phyloP scores from a whole-genome alignment of 1,284 basidiomycete genomes.

The Leccinum fallax region DNA sequence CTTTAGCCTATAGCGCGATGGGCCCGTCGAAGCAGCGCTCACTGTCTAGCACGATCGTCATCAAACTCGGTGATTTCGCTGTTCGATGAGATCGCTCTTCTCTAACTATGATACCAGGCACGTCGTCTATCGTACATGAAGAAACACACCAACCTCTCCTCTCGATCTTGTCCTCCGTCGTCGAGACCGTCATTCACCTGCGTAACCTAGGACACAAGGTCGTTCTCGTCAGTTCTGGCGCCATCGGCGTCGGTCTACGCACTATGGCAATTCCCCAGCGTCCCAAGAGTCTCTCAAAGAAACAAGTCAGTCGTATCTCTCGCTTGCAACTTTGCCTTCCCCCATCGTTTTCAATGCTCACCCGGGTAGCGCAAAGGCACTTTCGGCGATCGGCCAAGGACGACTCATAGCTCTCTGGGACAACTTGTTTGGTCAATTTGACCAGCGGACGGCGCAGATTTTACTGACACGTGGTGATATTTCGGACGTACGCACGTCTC shows the following conservation, averaged over 20 bases:
- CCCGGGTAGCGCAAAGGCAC: conserved; percentile 56
- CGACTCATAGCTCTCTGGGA: conserved; percentile 97
- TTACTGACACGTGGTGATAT: conserved; percentile 95
- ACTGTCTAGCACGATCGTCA: conserved; percentile 69
- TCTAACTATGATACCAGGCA: conserved; percentile 55
- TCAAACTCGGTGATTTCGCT: conserved; percentile 70
- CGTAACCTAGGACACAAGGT: conserved; percentile 87
- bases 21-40: conserved; percentile 30
- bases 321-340: background rate
- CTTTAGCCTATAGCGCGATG: background rate
- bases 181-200: conserved; percentile 87
- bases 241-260: conserved; percentile 92
- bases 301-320: conserved; percentile 64
- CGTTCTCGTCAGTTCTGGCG: conserved; percentile 94
- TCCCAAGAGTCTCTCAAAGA: conserved; percentile 86
- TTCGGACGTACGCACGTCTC: conserved; percentile 77
- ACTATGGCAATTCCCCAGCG: conserved; percentile 84
- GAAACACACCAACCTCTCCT: conserved; percentile 88
- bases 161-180: conserved; percentile 87
- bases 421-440: conserved; percentile 90
- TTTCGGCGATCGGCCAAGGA: conserved; percentile 97
- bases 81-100: background rate
- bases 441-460: conserved; percentile 95
- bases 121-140: conserved; percentile 93
- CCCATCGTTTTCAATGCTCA: background rate